A percentile compares a stretch with the other conserved stretches of the same genome.
These are phyloP conservation scores for Biscogniauxia sp. DNA, from an alignment of 2,329 filamentous ascomycete species.

Conservation along the genomic window DNA sequence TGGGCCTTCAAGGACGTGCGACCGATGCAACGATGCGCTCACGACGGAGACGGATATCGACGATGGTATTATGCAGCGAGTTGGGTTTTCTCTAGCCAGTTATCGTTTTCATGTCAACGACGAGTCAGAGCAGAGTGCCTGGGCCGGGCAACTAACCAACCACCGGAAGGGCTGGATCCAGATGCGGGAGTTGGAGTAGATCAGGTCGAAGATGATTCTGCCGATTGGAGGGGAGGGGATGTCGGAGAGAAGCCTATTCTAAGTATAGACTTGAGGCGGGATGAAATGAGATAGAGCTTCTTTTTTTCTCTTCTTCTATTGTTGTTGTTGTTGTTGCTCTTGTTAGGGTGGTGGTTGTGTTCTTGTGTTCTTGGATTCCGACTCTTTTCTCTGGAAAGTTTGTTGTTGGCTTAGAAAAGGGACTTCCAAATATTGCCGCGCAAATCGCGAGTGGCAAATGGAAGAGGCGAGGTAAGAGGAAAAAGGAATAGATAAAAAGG, in stretches of 20 bases:
- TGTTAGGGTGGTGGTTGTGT: background rate
- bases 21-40: constrained; percentile 15
- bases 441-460: background rate
- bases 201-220: constrained; percentile 12
- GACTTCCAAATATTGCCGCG: no score
- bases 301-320: background rate
- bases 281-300: background rate
- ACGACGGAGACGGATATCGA: background rate
- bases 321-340: background rate
- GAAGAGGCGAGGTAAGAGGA: background rate
- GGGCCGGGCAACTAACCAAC: constrained; percentile 26
- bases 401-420: no score
- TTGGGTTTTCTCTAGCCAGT: constrained; percentile 20
- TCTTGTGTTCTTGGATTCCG: background rate
- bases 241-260: constrained; percentile 13
- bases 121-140: constrained; percentile 23
- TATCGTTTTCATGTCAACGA: constrained; percentile 27
- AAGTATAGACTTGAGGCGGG: constrained; percentile 8
- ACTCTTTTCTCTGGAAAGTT: background rate
- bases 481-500: background rate
- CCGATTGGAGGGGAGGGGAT: constrained; percentile 13
- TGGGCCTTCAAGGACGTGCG: constrained; percentile 19
- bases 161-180: constrained; percentile 28
- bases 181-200: constrained; percentile 29
- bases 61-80: constrained; percentile 10